These are phyloP conservation scores for Eimeria maxima DNA, from an alignment of 169 alveolate species.

Conservation along the genomic window DNA sequence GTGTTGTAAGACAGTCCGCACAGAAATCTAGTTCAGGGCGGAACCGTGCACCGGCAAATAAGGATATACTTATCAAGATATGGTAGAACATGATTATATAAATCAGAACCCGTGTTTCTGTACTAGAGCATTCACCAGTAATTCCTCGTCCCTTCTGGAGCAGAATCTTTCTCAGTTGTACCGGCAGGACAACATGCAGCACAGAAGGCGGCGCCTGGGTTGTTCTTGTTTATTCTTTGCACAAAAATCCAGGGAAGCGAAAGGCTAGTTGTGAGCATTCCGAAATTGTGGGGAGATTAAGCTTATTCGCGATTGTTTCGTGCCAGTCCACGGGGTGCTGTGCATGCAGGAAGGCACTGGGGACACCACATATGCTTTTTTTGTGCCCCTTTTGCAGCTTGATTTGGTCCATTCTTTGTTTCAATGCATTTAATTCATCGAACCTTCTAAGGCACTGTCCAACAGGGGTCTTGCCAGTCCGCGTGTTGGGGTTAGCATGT, in stretches of 20 bases:
- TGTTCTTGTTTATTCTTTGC: not conserved
- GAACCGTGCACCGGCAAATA: not conserved
- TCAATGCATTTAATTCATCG: not conserved
- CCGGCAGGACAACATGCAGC: not conserved
- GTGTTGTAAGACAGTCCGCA: too few species aligned
- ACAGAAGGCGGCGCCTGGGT: not conserved
- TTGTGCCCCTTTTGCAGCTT: not conserved
- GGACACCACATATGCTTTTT: not conserved
- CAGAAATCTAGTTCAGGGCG: not conserved
- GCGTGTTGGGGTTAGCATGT: not conserved
- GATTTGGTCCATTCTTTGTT: not conserved
- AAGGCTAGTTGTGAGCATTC: not conserved
- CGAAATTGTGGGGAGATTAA: not conserved
- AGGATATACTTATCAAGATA: not conserved
- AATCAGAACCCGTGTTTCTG: not conserved
- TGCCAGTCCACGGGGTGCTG: not conserved
- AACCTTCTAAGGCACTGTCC: not conserved
- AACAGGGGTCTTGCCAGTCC: not conserved
- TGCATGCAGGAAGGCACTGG: slow-evolving; percentile 42
- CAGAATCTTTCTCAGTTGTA: not conserved
- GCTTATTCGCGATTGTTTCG: not conserved
- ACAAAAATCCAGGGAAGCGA: not conserved
- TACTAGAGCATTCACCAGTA: not conserved
- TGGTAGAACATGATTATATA: not conserved
- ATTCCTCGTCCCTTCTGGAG: not conserved